Conservation (phyloP, 73 alveolate genomes). For the Durusdinium trenchii region DNA sequence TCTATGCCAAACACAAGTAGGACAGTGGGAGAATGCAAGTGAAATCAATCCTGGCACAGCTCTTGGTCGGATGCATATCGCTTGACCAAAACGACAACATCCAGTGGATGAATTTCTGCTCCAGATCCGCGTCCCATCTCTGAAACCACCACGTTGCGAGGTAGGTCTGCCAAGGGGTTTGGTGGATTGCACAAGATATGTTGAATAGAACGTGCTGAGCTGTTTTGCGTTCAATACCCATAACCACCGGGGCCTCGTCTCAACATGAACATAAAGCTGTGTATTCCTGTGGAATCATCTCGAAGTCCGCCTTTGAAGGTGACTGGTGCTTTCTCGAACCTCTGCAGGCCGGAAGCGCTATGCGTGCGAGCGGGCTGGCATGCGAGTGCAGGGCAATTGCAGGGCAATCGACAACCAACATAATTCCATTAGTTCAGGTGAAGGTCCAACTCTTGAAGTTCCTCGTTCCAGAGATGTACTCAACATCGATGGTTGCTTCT, state of each 20-base stretch:
- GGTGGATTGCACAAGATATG: neutral
- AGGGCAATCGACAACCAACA: too few relatives aligned
- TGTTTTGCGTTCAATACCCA: neutral
- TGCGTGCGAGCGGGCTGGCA: too few relatives aligned
- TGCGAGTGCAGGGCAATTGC: too few relatives aligned
- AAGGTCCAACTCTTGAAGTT: neutral
- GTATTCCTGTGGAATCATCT: neutral
- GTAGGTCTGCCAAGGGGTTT: neutral
- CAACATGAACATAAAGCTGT: conserved; percentile 1
- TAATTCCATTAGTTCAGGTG: too few relatives aligned
- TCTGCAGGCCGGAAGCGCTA: too few relatives aligned
- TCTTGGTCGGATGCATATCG: neutral
- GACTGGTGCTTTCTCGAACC: neutral
- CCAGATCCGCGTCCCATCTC: neutral
- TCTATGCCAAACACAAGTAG: neutral
- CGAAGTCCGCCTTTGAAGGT: conserved; percentile 27
- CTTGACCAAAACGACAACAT: neutral
- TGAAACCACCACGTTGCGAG: neutral
- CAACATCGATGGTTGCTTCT: neutral
- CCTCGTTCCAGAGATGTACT: neutral
- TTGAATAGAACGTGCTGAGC: neutral
- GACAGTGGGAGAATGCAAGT: neutral
- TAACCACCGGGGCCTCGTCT: conserved; percentile 25
- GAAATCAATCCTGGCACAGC: neutral
- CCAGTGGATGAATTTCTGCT: neutral